Evolutionary conservation across 2,329 filamentous ascomycete species (phyloP).

Genomic region (Phaeophleospora eucalypticola): DNA sequence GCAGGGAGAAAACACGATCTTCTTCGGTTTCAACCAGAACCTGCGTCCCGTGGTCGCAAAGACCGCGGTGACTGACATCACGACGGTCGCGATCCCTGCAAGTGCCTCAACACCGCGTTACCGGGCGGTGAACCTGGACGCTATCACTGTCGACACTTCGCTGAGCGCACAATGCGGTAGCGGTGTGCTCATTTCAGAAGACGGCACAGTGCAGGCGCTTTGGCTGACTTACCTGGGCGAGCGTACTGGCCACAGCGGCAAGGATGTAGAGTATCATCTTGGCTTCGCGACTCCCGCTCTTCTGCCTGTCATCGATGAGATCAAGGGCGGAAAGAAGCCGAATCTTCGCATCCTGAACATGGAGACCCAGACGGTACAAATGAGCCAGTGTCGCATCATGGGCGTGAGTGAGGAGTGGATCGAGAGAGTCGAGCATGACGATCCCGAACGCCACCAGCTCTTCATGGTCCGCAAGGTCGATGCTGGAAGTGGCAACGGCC

Average conservation of each 20-base stretch:
- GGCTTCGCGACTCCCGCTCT: slow-evolving; percentile 85
- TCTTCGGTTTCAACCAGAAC: slow-evolving; percentile 97
- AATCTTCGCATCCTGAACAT: slow-evolving; percentile 87
- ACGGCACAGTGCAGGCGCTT: slow-evolving; percentile 88
- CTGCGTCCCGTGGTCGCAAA: slow-evolving; percentile 89
- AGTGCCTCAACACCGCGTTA: slow-evolving; percentile 90
- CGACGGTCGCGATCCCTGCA: slow-evolving; percentile 90
- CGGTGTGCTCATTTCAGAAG: slow-evolving; percentile 82
- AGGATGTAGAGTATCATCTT: slow-evolving; percentile 95
- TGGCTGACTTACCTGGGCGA: slow-evolving; percentile 98
- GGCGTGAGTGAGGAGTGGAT: slow-evolving; percentile 96
- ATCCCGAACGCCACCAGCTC: slow-evolving; percentile 88
- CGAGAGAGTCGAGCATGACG: slow-evolving; percentile 78
- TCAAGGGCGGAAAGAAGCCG: slow-evolving; percentile 74
- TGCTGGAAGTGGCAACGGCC: slow-evolving; percentile 50
- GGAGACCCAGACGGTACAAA: slow-evolving; percentile 91
- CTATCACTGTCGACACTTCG: slow-evolving; percentile 92
- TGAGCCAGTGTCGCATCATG: slow-evolving; percentile 96
- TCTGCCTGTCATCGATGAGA: slow-evolving; percentile 80
- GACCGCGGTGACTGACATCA: slow-evolving; percentile 94
- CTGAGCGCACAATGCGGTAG: slow-evolving; percentile 89
- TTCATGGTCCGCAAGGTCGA: slow-evolving; percentile 97
- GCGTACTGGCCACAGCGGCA: slow-evolving; percentile 68
- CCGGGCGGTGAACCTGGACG: slow-evolving; percentile 90
- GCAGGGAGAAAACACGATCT: slow-evolving; percentile 90